These are phyloP conservation scores for Myxozyma neglecta DNA, from an alignment of 805 yeast genomes.

Conservation along the genomic window DNA sequence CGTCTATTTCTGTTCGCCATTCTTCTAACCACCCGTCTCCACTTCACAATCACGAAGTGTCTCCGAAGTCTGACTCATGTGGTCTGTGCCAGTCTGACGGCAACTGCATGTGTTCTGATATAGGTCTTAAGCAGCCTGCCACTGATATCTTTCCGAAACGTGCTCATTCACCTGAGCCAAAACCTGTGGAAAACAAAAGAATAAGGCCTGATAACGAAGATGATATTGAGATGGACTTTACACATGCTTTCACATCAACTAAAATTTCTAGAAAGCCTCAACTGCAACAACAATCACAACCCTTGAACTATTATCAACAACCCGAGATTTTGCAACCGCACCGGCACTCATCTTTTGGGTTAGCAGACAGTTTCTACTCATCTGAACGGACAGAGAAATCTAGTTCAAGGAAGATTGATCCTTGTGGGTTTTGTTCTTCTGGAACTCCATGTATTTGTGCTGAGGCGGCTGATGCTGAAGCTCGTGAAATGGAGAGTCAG, in stretches of 20 bases:
- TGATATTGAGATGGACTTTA: constrained; percentile 30
- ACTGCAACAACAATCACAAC: constrained; percentile 5
- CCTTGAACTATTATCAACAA: constrained; percentile 6
- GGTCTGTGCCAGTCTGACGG: constrained; percentile 31
- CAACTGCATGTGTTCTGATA: constrained; percentile 28
- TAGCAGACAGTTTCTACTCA: constrained; percentile 1
- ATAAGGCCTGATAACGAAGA: constrained; percentile 10
- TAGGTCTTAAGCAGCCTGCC: constrained; percentile 26
- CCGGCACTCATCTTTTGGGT: neutral
- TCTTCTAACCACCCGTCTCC: constrained; percentile 8
- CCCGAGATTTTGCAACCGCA: constrained; percentile 9
- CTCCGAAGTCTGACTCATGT: constrained; percentile 18
- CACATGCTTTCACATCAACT: constrained; percentile 27
- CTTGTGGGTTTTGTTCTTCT: constrained; percentile 92
- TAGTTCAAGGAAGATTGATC: constrained; percentile 63
- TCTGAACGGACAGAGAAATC: constrained; percentile 42
- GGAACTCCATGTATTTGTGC: constrained; percentile 91
- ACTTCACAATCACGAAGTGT: neutral
- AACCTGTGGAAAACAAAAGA: constrained; percentile 4
- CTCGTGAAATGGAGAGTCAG: constrained; percentile 21
- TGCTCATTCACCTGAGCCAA: neutral
- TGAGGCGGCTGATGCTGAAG: constrained; percentile 53
- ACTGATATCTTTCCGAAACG: constrained; percentile 24
- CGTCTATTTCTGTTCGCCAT: constrained; percentile 4
- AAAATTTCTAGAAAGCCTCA: constrained; percentile 11